Conservation (phyloP, 2,329 filamentous ascomycete species). For the Curvularia lunata region DNA sequence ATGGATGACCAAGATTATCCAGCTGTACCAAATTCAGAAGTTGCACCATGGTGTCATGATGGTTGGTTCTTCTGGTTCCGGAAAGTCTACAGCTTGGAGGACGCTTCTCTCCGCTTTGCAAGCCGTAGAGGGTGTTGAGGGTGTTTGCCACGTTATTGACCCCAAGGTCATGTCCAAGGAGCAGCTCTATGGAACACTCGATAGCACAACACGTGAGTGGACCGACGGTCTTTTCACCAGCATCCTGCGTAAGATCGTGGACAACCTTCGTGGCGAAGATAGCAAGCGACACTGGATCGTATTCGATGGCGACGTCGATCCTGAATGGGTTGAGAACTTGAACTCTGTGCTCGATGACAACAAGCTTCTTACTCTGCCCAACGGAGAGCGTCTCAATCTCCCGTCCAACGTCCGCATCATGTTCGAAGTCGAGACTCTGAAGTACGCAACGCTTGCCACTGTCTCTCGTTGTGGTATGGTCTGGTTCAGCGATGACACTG, state of each 20-base stretch:
- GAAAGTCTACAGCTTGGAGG: slow-evolving; percentile 95
- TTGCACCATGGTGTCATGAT: slow-evolving; percentile 99
- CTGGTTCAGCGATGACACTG: slow-evolving; percentile 99
- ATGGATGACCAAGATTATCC: slow-evolving; percentile 97
- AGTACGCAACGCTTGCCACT: slow-evolving; percentile 97
- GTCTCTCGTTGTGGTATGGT: slow-evolving; percentile 99
- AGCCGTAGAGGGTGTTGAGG: slow-evolving; percentile 87
- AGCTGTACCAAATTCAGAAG: slow-evolving; percentile 96
- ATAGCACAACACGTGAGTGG: slow-evolving; percentile 98
- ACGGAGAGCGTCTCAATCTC: slow-evolving; percentile 95
- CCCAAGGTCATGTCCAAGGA: slow-evolving; percentile 99
- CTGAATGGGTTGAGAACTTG: slow-evolving; percentile 99
- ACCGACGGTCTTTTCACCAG: slow-evolving; percentile 98
- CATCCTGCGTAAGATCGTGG: slow-evolving; percentile 96
- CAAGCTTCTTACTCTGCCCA: slow-evolving; percentile 94
- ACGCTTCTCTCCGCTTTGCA: slow-evolving; percentile 90
- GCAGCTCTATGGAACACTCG: slow-evolving; percentile 90
- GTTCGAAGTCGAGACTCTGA: slow-evolving; percentile 98
- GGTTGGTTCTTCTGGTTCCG: slow-evolving; percentile 97
- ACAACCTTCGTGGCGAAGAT: slow-evolving; percentile 97
- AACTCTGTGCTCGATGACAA: slow-evolving; percentile 99
- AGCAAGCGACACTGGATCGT: slow-evolving; percentile 99
- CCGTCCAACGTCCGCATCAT: slow-evolving; percentile 97
- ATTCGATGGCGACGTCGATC: slow-evolving; percentile 98
- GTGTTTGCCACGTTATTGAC: slow-evolving; percentile 96